Evolutionary conservation across 805 yeast genomes (phyloP), one percentile per base, ranked within the genome.

Genomic region (Clavispora santaluciae): DNA sequence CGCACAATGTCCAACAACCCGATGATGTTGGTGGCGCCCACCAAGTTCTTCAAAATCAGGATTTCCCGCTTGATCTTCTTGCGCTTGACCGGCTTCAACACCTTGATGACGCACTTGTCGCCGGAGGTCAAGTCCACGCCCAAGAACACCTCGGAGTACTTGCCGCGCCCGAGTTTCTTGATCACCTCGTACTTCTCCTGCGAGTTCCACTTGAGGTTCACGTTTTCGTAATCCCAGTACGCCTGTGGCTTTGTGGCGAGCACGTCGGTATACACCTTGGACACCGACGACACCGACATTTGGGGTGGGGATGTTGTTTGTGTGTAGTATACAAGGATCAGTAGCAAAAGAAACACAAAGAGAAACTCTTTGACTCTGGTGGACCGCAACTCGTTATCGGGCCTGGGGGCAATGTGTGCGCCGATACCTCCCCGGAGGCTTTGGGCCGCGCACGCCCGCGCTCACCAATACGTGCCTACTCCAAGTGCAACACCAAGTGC

Each of bases 51-150:
- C 49, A 90, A 70, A 35, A 90, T 90, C 58, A 86, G 83, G 55
- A 90, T 82, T 61, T 90, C 97, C 53, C 97, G 74, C 64, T 86
- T 86, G 52, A 90, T 90, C 68, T 90, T 90, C 75, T 89, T 89
- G 61, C 89, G 72, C 66, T 89, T 89, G 23, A 90, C 96, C 2
- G 97, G 97, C 61, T 90, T 90, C 56, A 90, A 73, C 18, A 88
- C 96, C 64, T 90, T 90, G 56, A 90, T 86, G 38, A 90, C 96
- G 53, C 90, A 80, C 40, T 80, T 72, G 40, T 74, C 72, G 40
- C 81, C 79, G 42, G 75, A 75, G 31, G 72, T 59, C 15, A 83
- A 68, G 51, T 85, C 80, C 29, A 85, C 73, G 6, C 96, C 97
- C 50, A 87, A 79, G 56, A 90, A 90, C 36, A 90, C 97, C 66